Evolutionary conservation across 805 yeast genomes (phyloP).

Genomic region (Yamadazyma philogaea): DNA sequence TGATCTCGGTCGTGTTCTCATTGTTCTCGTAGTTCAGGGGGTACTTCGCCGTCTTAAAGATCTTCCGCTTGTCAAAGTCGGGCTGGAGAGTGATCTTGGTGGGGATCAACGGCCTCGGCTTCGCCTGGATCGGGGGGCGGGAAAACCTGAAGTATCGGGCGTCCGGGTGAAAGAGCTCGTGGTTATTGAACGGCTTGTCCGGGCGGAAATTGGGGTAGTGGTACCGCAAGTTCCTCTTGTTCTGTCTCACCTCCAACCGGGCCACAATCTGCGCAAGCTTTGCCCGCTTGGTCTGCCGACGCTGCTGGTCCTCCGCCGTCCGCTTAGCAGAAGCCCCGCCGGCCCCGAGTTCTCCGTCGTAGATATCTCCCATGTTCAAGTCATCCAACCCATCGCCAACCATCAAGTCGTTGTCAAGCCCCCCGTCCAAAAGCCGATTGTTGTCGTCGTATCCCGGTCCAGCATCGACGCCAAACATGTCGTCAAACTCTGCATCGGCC

Average conservation of each 20-base stretch:
- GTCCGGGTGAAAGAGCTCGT: slow-evolving; percentile 59
- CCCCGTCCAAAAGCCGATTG: slow-evolving; percentile 13
- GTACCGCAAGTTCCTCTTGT: slow-evolving; percentile 32
- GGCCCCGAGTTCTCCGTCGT: slow-evolving; percentile 11
- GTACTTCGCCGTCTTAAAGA: slow-evolving; percentile 38
- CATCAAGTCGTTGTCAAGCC: slow-evolving; percentile 10
- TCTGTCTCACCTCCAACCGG: slow-evolving; percentile 27
- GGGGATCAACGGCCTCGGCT: slow-evolving; percentile 51
- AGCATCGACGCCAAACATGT: slow-evolving; percentile 31
- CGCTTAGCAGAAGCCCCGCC: slow-evolving; percentile 8
- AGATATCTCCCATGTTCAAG: slow-evolving; percentile 20
- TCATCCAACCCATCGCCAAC: slow-evolving; percentile 25
- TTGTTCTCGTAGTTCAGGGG: slow-evolving; percentile 5
- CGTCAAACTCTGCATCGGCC: slow-evolving; percentile 41
- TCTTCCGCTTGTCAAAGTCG: slow-evolving; percentile 56
- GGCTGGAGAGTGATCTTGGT: slow-evolving; percentile 58
- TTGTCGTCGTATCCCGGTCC: slow-evolving; percentile 15
- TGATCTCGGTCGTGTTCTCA: slow-evolving; percentile 19
- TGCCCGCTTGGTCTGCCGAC: slow-evolving; percentile 23
- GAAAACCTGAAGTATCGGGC: slow-evolving; percentile 55
- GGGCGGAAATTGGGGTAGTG: slow-evolving; percentile 64
- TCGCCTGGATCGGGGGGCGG: slow-evolving; percentile 42
- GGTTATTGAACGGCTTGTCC: slow-evolving; percentile 59
- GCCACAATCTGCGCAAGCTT: slow-evolving; percentile 28
- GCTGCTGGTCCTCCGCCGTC: slow-evolving; percentile 18